Evolutionary conservation across 2,329 filamentous ascomycete genomes (phyloP), one percentile per base, ranked within the genome.

Genomic region (Botrytis byssoidea): DNA sequence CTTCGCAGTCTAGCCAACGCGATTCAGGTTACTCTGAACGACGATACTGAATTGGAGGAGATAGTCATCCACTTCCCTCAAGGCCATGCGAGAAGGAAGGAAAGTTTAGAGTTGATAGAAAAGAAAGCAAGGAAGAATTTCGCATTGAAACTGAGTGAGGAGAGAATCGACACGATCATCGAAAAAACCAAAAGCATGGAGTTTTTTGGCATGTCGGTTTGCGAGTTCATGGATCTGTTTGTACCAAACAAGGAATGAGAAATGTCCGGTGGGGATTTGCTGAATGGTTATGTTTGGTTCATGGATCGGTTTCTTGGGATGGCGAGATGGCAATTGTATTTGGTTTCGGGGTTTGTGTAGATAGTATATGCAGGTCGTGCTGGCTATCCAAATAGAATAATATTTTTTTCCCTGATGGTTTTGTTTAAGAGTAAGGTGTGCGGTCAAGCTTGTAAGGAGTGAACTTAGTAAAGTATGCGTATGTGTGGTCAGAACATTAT

Each of bases 11-110:
- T 80, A 7, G 78, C 79, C 1, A 78, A 75, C 64, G 82, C 75
- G 0, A 22, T 83, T 20, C 79, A 74, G 1, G 72, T 83, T 1
- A 37, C 73, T 20, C 69, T 83, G 16, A 64, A 70, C 14, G 75
- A 81, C 72, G 78, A 79, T 2, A 71, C 71, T 3, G 59, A 61
- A 29, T 51, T 82, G 18, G 74, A 78, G 3, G 81, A 83, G 61
- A 76, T 81, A 16, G 20, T 81, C 10, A 75, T 83, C 8, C 77
- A 85, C 74, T 85, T 83, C 77, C 83, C 84, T 0, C 73, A 77
- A 14, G 80, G 79, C 3, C 77, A 81, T 72, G 70, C 70, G 12
- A 72, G 73, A 61, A 70, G 76, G 37, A 46, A 40, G 2, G 74
- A 77, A 14, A 81, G 80, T 18, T 37, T 76, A 37, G 64, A 48